Base-by-base conservation (phyloP, 2,329 filamentous ascomycete genomes). In the Aspergillus texensis region DNA sequence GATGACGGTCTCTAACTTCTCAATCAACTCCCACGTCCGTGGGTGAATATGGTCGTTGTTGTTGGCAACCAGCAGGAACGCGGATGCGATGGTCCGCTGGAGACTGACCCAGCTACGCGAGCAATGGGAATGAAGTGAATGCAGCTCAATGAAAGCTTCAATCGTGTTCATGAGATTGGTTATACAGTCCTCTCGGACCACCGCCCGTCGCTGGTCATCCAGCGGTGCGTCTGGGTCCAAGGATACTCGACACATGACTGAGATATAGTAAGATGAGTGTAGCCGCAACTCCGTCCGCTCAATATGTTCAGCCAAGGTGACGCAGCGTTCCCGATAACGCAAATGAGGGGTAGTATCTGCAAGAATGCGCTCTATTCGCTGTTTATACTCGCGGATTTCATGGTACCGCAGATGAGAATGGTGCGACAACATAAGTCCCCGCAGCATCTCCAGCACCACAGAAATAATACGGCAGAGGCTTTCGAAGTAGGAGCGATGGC, bases 261-360 rank as follows among this genome's bases (percentile, higher is more conserved):
- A 87, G 56, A 84, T 82, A 62, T 86, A 82, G 73, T 88, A 88
- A 6, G 84, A 86, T n/a, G 84, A 83, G 71, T 88, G 86, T n/a
- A 88, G 75, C 65, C 86, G 85, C 39, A 88, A 71, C 4, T 83
- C 84, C 74, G 84, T 86, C 64, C 86, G 82, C 70, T 88, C 85
- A 10, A 88, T 78, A 60, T 86, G 85, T 58, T 88, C 82, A 0
- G 72, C 75, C 46, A 77, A 67, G 1, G 66, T 71, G 28, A 62
- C 62, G 61, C 78, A 80, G 24, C 70, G 79, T 67, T 67, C 82
- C 62, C 19, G 80, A 62, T 84, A 82, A 63, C 84, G 83, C 46
- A 88, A 76, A 67, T 86, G 84, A 26, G 85, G 83, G n/a, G 81
- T 81, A 4, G 84, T 82, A 61, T 87, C 84, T n/a, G 80, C 75